Percentiles rank a stretch among this genome's conserved stretches.
These are phyloP conservation scores for Cyclospora cayetanensis DNA, from an alignment of 169 alveolate genomes.

Conservation along the genomic window DNA sequence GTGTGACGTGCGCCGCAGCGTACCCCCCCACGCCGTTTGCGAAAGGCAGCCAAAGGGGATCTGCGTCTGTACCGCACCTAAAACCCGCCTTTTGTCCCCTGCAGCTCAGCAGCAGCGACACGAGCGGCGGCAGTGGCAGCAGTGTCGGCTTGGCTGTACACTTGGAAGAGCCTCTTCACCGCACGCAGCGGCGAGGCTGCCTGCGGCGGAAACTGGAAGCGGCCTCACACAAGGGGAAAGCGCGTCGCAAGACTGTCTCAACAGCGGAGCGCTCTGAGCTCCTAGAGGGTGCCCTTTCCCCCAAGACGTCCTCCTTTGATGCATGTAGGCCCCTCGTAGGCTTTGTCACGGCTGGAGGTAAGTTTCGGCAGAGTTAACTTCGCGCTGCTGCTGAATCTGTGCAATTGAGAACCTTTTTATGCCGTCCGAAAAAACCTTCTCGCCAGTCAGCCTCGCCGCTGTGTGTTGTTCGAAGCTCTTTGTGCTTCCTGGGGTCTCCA, in stretches of 20 bases:
- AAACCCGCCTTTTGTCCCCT: background rate
- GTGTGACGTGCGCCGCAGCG: background rate
- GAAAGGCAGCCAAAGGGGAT: background rate
- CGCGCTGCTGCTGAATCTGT: no score
- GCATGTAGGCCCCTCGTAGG: background rate
- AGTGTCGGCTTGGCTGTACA: background rate
- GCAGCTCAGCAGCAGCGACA: conserved; percentile 10
- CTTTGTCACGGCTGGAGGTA: background rate
- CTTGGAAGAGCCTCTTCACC: background rate
- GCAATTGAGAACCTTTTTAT: no score
- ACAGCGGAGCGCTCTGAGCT: background rate
- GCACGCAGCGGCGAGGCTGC: background rate
- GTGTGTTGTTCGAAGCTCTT: no score
- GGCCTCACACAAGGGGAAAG: no score
- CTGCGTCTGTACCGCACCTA: background rate
- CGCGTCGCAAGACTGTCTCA: background rate
- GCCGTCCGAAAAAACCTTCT: no score
- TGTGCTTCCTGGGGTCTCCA: no score
- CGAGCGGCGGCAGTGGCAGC: background rate
- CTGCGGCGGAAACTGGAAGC: background rate
- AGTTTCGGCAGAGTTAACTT: no score
- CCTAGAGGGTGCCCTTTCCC: background rate
- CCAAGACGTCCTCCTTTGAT: background rate
- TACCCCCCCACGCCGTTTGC: background rate
- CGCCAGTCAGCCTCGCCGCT: no score